These are phyloP conservation scores for Neonectria ditissima DNA, from an alignment of 2,329 filamentous ascomycete species.

Conservation along the genomic window DNA sequence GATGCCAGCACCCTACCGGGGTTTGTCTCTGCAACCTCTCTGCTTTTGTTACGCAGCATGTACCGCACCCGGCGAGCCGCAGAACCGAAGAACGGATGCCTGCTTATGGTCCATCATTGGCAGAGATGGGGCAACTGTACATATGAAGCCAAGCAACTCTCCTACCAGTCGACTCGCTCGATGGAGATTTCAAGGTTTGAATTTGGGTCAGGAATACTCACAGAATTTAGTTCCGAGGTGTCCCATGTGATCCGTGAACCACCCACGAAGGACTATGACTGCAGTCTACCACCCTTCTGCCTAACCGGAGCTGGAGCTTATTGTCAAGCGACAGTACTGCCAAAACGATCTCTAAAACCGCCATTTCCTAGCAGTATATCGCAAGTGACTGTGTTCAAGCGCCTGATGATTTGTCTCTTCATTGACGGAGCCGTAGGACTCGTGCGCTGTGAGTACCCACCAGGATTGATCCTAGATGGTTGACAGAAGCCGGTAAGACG, in stretches of 20 bases:
- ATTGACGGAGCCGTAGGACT: background rate
- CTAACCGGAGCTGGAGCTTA: background rate
- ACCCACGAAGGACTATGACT: no score
- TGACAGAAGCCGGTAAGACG: background rate
- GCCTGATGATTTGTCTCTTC: slow-evolving; percentile 7
- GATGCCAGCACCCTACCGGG: slow-evolving; percentile 11
- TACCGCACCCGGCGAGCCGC: no score
- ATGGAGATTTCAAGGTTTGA: no score
- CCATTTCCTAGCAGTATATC: background rate
- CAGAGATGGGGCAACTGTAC: slow-evolving; percentile 18
- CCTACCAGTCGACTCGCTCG: slow-evolving; percentile 1
- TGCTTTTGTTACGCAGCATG: no score
- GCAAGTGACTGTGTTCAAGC: slow-evolving; percentile 25
- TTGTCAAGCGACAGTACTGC: background rate
- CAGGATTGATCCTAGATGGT: background rate
- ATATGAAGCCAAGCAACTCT: slow-evolving; percentile 1
- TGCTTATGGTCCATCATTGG: background rate
- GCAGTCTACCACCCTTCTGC: background rate
- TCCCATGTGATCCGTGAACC: no score
- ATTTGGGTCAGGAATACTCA: background rate
- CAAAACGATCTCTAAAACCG: background rate
- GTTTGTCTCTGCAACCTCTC: background rate
- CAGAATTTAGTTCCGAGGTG: background rate
- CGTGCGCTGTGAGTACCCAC: slow-evolving; percentile 2
- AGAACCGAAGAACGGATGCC: background rate